Base-by-base conservation (phyloP, 352 stramenopile species). In the Peronospora destructor region DNA sequence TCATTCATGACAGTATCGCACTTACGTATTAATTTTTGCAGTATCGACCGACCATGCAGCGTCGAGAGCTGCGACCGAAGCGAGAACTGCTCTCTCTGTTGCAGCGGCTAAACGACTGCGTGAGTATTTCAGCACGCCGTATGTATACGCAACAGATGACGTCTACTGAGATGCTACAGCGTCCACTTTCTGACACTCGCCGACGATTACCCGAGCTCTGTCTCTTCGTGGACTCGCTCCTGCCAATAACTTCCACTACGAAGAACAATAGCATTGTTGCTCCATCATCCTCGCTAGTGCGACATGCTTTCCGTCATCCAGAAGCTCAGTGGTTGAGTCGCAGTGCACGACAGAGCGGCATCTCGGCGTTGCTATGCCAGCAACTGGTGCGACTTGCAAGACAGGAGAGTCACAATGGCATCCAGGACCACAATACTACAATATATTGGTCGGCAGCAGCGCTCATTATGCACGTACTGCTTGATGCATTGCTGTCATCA, bases 271-370 rank as follows among this genome's bases (percentile, higher is more conserved):
- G 35, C 12, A 23, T 19, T 17, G 23, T 17, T 38, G 26, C 23
- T 3, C 36, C 25, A 0, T 9, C 53, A 5, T 56, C 56, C 4
- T 35, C 36, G 3, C 3, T 60, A 0, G 49, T 76, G 13, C 67
- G 67, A 5, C 16, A 28, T 2, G 68, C 64, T 3, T 85, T 86
- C 21, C 25, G 23, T 8, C 64, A 82, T 23, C 56, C 59, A 19
- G 49, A 72, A 2, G 68, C 62, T 3, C 66, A 84, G 30, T 86
- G 74, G 74, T 47, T 88, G 21, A 73, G 65, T 32, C 74, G 75
- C 25, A 76, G 74, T 19, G 70, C 77, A 14, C 40, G 76, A 6
- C 52, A 88, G 36, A 86, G 72, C 33, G 77, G 77, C 12, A 58
- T 76, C 29, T 68, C 61, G 0, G 56, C 64, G 13, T 56, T 85